Conservation (phyloP, 73 alveolate genomes). For the Blepharisma japonicum region DNA sequence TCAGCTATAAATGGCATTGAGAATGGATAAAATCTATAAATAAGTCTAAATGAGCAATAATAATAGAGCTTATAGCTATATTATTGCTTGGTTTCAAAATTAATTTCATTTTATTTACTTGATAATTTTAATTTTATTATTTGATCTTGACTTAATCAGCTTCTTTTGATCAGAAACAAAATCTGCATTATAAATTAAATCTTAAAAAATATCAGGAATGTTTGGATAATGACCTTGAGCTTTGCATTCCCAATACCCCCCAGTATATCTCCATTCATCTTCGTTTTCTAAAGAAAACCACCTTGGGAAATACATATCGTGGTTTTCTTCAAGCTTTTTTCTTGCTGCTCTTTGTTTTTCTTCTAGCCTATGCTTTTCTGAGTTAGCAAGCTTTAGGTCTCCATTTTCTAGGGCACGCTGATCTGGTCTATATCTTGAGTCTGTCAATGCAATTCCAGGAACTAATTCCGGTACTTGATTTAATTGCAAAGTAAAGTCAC, state of each 20-base stretch:
- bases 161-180: too few species aligned
- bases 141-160: too few species aligned
- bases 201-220: conserved; percentile 28
- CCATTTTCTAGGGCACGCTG: conserved; percentile 89
- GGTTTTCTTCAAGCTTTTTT: conserved; percentile 62
- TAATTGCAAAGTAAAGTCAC: conserved; percentile 73
- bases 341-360: conserved; percentile 86
- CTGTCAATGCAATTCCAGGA: conserved; percentile 81
- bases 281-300: conserved; percentile 70
- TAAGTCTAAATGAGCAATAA: too few species aligned
- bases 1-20: too few species aligned
- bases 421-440: conserved; percentile 92
- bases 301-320: conserved; percentile 59
- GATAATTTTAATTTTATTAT: too few species aligned
- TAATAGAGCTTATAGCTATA: too few species aligned
- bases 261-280: conserved; percentile 62
- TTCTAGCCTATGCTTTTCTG: conserved; percentile 84
- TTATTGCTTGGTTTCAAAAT: too few species aligned
- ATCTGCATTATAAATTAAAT: background rate
- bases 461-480: conserved; percentile 70
- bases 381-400: conserved; percentile 74
- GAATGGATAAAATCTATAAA: too few species aligned
- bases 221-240: conserved; percentile 2
- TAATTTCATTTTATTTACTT: too few species aligned
- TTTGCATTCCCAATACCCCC: conserved; percentile 65